Base-by-base conservation (phyloP, 2,329 filamentous ascomycete species). In the Monosporascus sp. region DNA sequence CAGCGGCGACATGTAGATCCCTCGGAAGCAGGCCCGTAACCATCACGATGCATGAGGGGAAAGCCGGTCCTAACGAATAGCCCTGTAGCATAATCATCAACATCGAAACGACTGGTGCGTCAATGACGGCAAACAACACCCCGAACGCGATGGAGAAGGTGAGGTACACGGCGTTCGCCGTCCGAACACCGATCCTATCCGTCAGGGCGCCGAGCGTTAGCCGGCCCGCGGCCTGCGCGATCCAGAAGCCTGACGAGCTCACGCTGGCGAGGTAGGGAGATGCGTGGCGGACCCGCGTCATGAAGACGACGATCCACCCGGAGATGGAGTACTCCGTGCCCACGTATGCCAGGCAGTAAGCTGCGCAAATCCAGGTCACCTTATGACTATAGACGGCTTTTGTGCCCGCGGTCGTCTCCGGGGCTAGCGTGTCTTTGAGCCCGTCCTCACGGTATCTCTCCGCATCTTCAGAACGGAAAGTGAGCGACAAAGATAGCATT, bases 261-360 rank as follows among this genome's bases (percentile, higher is more conserved):
- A 76, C 60, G 8, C 70, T 70, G 5, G 74, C 68, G 0, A 71
- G 56, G 14, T 71, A 70, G 0, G 67, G 61, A 4, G 70, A 65
- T 0, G 68, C 63, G 41, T 70, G 62, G 5, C 73, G 73, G 16
- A 67, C 64, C 2, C 74, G 69, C 4, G 64, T 62, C 72, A 77
- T 76, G 63, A 73, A 78, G 1, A 72, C 70, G 2, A 76, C 69
- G 9, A 77, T 66, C 75, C 75, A 78, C 35, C 73, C 73, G 3
- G 72, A 75, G 0, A 77, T 72, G 0, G 70, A 70, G 20, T 69
- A 68, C 55, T 78, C 75, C 17, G 71, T 74, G 17, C 74, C 74
- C 5, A 76, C 70, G 54, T 76, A 75, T 5, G 70, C 65, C 9
- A 77, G 69, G 52, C 74, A 74, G 56, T 73, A 77, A 0, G 63